Evolutionary conservation across 2,329 filamentous ascomycete species (phyloP).

Genomic region (Boeremia lycopersici): DNA sequence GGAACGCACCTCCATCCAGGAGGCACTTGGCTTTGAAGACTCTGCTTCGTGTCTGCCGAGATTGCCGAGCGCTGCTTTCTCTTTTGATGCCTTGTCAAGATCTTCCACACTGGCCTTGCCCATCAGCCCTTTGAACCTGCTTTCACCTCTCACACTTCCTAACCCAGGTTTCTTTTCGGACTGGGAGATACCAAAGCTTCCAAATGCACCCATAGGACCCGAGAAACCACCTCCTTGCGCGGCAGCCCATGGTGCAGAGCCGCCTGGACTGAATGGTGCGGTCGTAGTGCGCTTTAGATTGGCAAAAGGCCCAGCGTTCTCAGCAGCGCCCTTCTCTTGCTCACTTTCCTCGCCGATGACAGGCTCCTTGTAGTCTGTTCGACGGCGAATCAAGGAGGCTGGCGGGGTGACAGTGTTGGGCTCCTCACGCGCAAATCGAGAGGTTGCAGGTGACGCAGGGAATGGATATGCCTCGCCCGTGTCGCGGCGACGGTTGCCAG

Average conservation of each 20-base stretch:
- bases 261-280: conserved; percentile 58
- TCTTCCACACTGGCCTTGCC: conserved; percentile 77
- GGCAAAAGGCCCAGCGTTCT: conserved; percentile 56
- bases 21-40: conserved; percentile 54
- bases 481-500: conserved; percentile 80
- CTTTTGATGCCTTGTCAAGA: conserved; percentile 57
- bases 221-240: conserved; percentile 68
- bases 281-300: conserved; percentile 63
- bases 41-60: conserved; percentile 62
- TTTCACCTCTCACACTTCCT: conserved; percentile 73
- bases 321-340: conserved; percentile 52
- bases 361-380: conserved; percentile 66
- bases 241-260: conserved; percentile 62
- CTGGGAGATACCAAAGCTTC: conserved; percentile 72
- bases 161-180: conserved; percentile 73
- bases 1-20: conserved; percentile 57
- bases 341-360: conserved; percentile 57
- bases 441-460: conserved; percentile 65
- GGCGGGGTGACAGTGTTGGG: conserved; percentile 65
- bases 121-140: conserved; percentile 83
- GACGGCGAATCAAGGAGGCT: conserved; percentile 63
- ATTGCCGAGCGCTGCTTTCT: conserved; percentile 61
- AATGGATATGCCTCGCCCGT: conserved; percentile 73
- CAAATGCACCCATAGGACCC: conserved; percentile 79
- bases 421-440: conserved; percentile 69